Conservation (phyloP, 2,329 filamentous ascomycete species). For the Hypoxylon sp. region DNA sequence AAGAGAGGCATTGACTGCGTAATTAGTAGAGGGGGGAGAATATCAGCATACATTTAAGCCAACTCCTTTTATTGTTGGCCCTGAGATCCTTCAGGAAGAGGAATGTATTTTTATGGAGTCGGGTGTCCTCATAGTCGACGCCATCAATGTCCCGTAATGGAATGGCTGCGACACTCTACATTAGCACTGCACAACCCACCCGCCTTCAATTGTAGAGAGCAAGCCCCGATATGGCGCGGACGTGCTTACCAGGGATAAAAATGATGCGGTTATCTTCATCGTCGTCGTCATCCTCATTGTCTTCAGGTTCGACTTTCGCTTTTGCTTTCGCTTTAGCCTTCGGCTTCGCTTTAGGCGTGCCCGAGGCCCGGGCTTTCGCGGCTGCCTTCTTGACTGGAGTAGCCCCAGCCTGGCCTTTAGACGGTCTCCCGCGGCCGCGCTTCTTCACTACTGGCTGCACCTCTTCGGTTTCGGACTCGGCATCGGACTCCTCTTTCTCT, state of each 20-base stretch:
- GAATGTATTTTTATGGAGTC: constrained; percentile 70
- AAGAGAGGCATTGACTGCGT: constrained; percentile 2
- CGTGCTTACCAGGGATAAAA: constrained; percentile 56
- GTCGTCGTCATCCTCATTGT: constrained; percentile 56
- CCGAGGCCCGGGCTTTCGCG: constrained; percentile 41
- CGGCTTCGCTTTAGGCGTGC: constrained; percentile 40
- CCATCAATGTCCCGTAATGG: constrained; percentile 60
- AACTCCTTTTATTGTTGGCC: constrained; percentile 70
- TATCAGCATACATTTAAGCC: constrained; percentile 68
- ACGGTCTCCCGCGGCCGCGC: constrained; percentile 45
- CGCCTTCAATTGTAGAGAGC: not conserved
- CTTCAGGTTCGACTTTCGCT: constrained; percentile 51
- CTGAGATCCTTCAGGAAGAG: constrained; percentile 72
- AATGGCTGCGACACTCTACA: constrained; percentile 47
- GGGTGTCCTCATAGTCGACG: constrained; percentile 66
- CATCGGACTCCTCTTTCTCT: constrained; percentile 50
- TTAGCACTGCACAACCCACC: constrained; percentile 16
- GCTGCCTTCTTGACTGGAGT: constrained; percentile 40
- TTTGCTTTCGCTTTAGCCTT: constrained; percentile 50
- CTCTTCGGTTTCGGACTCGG: constrained; percentile 33
- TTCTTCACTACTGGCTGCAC: constrained; percentile 39
- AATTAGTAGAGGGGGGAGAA: constrained; percentile 20
- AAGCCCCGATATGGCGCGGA: not conserved
- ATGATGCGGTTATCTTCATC: constrained; percentile 55
- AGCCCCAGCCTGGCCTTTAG: constrained; percentile 22